Evolutionary conservation across 1,284 basidiomycete genomes (phyloP), one percentile per base, ranked within the genome.

Genomic region (Tilletia caries): DNA sequence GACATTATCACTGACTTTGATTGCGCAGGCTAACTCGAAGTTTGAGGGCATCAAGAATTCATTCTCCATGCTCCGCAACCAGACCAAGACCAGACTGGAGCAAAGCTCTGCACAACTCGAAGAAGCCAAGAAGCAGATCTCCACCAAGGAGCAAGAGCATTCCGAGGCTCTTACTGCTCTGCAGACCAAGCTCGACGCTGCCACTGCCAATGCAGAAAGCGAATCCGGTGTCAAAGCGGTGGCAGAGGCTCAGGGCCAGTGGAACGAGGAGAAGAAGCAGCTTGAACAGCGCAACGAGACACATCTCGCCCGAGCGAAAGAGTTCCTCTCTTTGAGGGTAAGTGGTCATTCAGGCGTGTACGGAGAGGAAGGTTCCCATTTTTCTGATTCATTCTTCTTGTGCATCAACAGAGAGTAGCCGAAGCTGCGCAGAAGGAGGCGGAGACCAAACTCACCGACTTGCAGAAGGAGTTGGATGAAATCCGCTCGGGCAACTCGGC

Each of bases 31-130:
- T 23, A 54, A 80, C 54, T 68, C 76, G 32, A 92, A 93, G 78
- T 86, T 94, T n/a, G 90, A 92, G 77, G 87, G 88, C 25, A 86
- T 93, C 68, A 92, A 91, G 83, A 88, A 89, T 12, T 88, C 91
- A 75, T 88, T 92, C 10, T 87, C 88, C 50, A 84, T 84, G 33
- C 82, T 92, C 66, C 2, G 82, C 68, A 68, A 69, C 0, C 69
- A 71, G 46, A 69, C 74, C 62, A 73, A 81, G 33, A 84, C 87
- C 46, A 82, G 85, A 23, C 85, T 86, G 41, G 82, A 84, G 25
- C 84, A 85, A 54, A 83, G 25, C 13, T 75, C 84, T 10, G 75
- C 32, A 74, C 12, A 8, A 2, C 2, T 18, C 32, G 18, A 33
- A 5, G 15, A 23, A 15, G 52, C 71, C 69, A 72, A 68, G 66